Percentiles rank a stretch among this genome's conserved stretches.
These are phyloP conservation scores for Serpula lacrymans DNA, from an alignment of 768 basidiomycete species.

Conservation along the genomic window DNA sequence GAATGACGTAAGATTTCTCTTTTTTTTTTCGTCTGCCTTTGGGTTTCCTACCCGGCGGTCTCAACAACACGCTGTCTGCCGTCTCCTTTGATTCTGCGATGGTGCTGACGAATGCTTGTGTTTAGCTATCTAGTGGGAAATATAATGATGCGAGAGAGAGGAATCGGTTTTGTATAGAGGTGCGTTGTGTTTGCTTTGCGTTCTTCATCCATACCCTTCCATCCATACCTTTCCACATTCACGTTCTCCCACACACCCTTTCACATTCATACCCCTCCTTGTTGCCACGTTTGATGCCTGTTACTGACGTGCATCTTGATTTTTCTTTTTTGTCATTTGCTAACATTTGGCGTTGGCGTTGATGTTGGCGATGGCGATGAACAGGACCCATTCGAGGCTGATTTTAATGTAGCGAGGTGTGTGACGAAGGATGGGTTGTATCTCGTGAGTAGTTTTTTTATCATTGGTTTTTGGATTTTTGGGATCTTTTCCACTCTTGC, in stretches of 20 bases:
- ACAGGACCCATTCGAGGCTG: conserved; percentile 95
- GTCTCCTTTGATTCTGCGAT: not conserved
- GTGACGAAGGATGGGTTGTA: conserved; percentile 96
- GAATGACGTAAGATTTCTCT: conserved; percentile 65
- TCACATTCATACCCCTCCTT: no score
- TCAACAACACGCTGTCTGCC: not conserved
- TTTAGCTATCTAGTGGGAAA: conserved; percentile 49
- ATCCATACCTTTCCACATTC: no score
- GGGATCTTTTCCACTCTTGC: conserved; percentile 11
- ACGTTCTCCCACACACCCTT: no score
- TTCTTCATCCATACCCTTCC: conserved; percentile 4
- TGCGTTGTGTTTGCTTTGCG: conserved; percentile 26
- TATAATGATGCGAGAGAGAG: conserved; percentile 78
- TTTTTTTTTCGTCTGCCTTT: not conserved
- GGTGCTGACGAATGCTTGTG: conserved; percentile 8
- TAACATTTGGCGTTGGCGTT: no score
- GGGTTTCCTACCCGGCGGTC: conserved; percentile 5
- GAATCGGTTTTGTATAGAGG: conserved; percentile 96
- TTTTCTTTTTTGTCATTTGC: conserved; percentile 2
- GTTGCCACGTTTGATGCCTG: no score
- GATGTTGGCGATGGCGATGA: no score
- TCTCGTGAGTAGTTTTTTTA: conserved; percentile 51
- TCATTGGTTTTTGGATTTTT: not conserved
- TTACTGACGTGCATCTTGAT: no score
- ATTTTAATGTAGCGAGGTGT: conserved; percentile 95